A percentile compares a stretch with the other conserved stretches of the same genome.
These are phyloP conservation scores for Hanseniaspora thailandica DNA, from an alignment of 805 yeast species.

Conservation along the genomic window DNA sequence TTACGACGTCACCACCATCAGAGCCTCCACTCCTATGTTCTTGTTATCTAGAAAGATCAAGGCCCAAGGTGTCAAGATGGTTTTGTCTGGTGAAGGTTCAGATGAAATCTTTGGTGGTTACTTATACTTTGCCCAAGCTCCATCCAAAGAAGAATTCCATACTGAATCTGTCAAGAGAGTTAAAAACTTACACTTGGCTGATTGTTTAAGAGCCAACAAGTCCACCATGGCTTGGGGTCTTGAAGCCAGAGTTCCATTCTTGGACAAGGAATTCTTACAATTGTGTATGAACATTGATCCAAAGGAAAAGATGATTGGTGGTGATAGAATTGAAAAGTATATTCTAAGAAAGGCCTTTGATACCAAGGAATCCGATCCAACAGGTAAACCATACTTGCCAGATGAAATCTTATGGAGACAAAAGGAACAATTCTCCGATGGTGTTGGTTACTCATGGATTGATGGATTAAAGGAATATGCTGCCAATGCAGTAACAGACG, in stretches of 20 bases:
- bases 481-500: conserved; percentile 74
- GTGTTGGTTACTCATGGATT: conserved; percentile 99
- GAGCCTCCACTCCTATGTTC: conserved; percentile 99
- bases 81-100: conserved; percentile 95
- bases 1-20: conserved; percentile 93
- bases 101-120: conserved; percentile 99
- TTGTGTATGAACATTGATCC: conserved; percentile 92
- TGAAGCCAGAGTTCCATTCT: conserved; percentile 98
- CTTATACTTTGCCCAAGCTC: conserved; percentile 94
- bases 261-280: conserved; percentile 85
- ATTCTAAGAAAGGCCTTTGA: conserved; percentile 95
- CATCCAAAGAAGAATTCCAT: conserved; percentile 86
- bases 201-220: conserved; percentile 97
- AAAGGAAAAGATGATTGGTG: conserved; percentile 72
- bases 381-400: conserved; percentile 77
- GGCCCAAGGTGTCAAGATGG: conserved; percentile 99
- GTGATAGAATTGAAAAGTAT: conserved; percentile 86
- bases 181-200: conserved; percentile 92
- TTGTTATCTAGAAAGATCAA: conserved; percentile 89
- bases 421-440: conserved; percentile 98
- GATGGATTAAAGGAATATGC: conserved; percentile 96
- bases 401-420: conserved; percentile 97
- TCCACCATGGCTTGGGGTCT: conserved; percentile 99
- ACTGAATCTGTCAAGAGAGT: conserved; percentile 90
- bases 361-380: conserved; percentile 64